Conservation (phyloP, 805 yeast species). For the Brettanomyces anomalus region DNA sequence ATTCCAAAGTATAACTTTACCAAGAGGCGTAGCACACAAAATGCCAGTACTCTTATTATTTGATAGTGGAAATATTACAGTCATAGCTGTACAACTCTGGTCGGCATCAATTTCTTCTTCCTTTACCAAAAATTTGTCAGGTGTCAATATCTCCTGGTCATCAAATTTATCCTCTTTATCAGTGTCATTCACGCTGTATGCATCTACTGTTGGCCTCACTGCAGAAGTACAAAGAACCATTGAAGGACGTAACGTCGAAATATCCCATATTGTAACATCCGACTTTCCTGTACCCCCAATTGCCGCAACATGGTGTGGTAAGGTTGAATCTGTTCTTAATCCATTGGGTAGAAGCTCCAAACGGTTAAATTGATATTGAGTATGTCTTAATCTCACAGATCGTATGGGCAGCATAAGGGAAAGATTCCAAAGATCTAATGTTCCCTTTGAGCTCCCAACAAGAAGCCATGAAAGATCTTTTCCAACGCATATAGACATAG, state of each 20-base stretch:
- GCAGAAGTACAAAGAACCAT: slow-evolving; percentile 18
- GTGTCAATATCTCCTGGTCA: slow-evolving; percentile 15
- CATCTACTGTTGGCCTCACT: slow-evolving; percentile 17
- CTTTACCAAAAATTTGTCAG: slow-evolving; percentile 2
- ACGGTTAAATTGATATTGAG: slow-evolving; percentile 36
- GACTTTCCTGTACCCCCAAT: slow-evolving; percentile 58
- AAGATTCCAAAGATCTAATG: slow-evolving; percentile 74
- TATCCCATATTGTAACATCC: slow-evolving; percentile 68
- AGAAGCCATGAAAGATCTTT: slow-evolving; percentile 50
- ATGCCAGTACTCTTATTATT: slow-evolving; percentile 9
- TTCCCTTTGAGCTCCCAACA: slow-evolving; percentile 68
- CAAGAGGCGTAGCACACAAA: slow-evolving; percentile 11
- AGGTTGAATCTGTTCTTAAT: slow-evolving; percentile 25
- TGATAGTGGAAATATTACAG: slow-evolving; percentile 3
- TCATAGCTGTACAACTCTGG: slow-evolving; percentile 18
- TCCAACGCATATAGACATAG: slow-evolving; percentile 52
- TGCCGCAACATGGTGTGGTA: slow-evolving; percentile 41
- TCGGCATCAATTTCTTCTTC: slow-evolving; percentile 11
- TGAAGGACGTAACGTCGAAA: slow-evolving; percentile 50
- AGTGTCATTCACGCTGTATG: slow-evolving; percentile 18
- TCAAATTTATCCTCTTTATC: slow-evolving; percentile 13
- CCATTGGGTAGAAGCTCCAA: slow-evolving; percentile 36
- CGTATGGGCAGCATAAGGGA: slow-evolving; percentile 54
- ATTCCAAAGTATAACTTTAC: slow-evolving; percentile 31
- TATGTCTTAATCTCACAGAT: slow-evolving; percentile 46